Evolutionary conservation across 2,329 filamentous ascomycete genomes (phyloP), one percentile per base, ranked within the genome.

Genomic region (Neofusicoccum umdonicola): DNA sequence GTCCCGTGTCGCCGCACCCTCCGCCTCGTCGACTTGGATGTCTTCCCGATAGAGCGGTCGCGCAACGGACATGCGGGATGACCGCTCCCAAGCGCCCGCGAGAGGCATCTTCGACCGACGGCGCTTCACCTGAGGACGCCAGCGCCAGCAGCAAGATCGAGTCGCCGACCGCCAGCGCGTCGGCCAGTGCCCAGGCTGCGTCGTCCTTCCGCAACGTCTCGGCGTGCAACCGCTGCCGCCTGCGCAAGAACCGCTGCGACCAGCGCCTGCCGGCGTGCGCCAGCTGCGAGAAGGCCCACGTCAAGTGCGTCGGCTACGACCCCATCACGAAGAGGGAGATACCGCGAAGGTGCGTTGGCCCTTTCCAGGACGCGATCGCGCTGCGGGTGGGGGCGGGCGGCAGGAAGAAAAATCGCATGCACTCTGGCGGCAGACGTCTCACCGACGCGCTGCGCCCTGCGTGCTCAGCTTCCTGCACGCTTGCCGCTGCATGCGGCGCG

Each of bases 261-360:
- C 94, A 97, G 83, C 89, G 90, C 69, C 84, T 98, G 67, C 94
- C 94, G 8, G 92, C 91, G 71, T 98, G 94, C 77, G 89, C 91
- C 47, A 92, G 91, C 70, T 98, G 94, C 79, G 92, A 93, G 76
- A 97, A 97, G 80, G 93, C 91, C n/a, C 86, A 87, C 65, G 91
- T 96, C 51, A 89, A 91, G 69, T 98, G 95, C 76, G 92, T 97
- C 58, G 94, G 94, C 67, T 97, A 97, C 77, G 94, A 98, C 75
- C 93, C 94, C 39, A 97, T 97, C 73, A 96, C 92, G 27, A 97
- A 97, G 83, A 89, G 91, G 74, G 93, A 97, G 79, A 97, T 98
- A 65, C 94, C 94, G 57, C 87, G 93, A 78, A 89, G 86, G 81
- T 82, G 70, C 71, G 78, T 76, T 60, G 44, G 9, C 47, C 9